Conservation (phyloP, 1,284 basidiomycete genomes). For the Xanthoconium separans region DNA sequence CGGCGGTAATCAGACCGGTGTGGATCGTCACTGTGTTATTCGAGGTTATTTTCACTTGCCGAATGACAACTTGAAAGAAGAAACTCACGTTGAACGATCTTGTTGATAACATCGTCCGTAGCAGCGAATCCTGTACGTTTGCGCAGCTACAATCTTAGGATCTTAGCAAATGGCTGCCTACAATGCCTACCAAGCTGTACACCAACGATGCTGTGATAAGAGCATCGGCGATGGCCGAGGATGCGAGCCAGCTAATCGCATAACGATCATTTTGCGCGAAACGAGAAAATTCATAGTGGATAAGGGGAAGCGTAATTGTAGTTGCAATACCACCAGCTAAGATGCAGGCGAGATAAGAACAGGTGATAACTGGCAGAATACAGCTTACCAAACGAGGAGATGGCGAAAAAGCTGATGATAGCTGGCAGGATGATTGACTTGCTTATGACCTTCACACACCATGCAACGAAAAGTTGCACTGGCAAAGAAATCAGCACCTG, state of each 20-base stretch:
- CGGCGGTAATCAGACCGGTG: conserved; percentile 18
- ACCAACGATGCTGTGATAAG: conserved; percentile 48
- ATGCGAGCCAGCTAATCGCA: conserved; percentile 49
- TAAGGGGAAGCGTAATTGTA: conserved; percentile 27
- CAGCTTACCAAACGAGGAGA: conserved; percentile 40
- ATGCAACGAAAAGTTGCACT: conserved; percentile 54
- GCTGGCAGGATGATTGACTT: conserved; percentile 38
- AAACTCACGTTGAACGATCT: conserved; percentile 15
- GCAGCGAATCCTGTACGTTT: conserved; percentile 19
- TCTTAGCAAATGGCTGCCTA: neutral
- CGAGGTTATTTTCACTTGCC: neutral
- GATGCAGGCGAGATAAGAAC: neutral
- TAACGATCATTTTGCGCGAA: conserved; percentile 31
- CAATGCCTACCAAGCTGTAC: conserved; percentile 38
- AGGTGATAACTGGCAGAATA: neutral
- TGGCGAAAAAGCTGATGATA: conserved; percentile 38
- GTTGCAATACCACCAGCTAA: conserved; percentile 49
- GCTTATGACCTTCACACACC: conserved; percentile 46
- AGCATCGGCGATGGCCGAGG: conserved; percentile 45
- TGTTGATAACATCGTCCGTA: conserved; percentile 15
- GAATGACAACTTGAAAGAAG: neutral
- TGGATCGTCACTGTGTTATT: conserved; percentile 16
- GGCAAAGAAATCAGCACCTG: conserved; percentile 49
- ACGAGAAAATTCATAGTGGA: conserved; percentile 9
- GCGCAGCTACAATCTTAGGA: conserved; percentile 2